phyloP scores from a whole-genome alignment of 2,329 filamentous ascomycete genomes.

The Botrytis fragariae region DNA sequence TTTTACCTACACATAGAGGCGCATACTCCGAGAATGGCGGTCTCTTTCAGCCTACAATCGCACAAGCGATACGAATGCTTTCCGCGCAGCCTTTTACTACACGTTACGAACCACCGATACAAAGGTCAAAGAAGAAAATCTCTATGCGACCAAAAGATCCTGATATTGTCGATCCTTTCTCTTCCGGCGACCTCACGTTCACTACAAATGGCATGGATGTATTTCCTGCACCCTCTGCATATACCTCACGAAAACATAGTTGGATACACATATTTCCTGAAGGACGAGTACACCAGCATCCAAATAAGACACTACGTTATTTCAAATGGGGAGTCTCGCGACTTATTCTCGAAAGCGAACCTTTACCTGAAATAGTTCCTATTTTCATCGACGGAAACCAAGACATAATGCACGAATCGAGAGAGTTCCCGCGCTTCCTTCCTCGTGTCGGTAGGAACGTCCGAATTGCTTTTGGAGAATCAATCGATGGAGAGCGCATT shows the following conservation, averaged over 20 bases:
- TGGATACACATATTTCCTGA: conserved; percentile 98
- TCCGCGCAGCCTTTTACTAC: conserved; percentile 55
- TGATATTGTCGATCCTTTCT: conserved; percentile 53
- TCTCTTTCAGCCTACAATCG: conserved; percentile 84
- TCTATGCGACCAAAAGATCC: conserved; percentile 25
- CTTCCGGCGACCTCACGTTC: conserved; percentile 49
- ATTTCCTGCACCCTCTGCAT: conserved; percentile 70
- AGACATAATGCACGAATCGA: conserved; percentile 80
- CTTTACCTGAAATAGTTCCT: conserved; percentile 82
- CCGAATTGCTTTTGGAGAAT: conserved; percentile 74
- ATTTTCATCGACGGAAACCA: conserved; percentile 94
- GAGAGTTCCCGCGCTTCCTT: conserved; percentile 74
- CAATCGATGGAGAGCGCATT: conserved; percentile 66
- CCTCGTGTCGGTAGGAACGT: conserved; percentile 72
- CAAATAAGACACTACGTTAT: conserved; percentile 78
- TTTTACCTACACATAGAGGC: conserved; percentile 81
- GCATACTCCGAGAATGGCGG: conserved; percentile 74
- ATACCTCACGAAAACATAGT: conserved; percentile 64
- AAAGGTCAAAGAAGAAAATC: conserved; percentile 9
- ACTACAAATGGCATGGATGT: conserved; percentile 64
- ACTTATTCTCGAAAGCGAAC: conserved; percentile 84
- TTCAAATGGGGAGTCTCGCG: conserved; percentile 98
- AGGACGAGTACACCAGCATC: conserved; percentile 87
- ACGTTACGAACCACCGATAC: conserved; percentile 21
- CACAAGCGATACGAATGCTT: conserved; percentile 79